A percentile compares a stretch with the other conserved stretches of the same genome.
phyloP scores from a whole-genome alignment of 257 asterid genomes.

The Nicotiana noctiflora region DNA sequence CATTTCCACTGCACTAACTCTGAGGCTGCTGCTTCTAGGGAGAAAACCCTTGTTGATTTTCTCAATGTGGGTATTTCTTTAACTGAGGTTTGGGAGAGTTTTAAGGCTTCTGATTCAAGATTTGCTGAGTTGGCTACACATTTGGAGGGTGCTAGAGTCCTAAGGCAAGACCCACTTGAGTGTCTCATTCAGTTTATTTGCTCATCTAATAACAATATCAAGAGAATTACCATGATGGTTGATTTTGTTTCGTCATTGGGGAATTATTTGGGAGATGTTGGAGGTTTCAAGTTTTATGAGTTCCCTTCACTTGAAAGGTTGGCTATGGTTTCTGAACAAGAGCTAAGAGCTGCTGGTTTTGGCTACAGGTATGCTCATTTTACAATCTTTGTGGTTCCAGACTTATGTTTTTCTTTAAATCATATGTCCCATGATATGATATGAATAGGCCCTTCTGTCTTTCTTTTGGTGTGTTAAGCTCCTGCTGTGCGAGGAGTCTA shows the following conservation, averaged over 20 bases:
- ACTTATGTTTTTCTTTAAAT: neutral
- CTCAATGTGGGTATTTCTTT: conserved; percentile 68
- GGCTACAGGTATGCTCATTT: conserved; percentile 62
- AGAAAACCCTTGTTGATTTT: conserved; percentile 50
- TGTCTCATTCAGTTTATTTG: conserved; percentile 88
- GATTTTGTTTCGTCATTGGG: conserved; percentile 76
- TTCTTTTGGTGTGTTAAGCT: no score
- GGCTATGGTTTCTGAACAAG: conserved; percentile 60
- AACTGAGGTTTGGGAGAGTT: conserved; percentile 60
- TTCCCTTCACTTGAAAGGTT: conserved; percentile 59
- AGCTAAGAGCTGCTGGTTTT: conserved; percentile 87
- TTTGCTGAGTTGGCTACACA: conserved; percentile 59
- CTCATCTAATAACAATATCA: conserved; percentile 83
- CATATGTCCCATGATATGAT: neutral
- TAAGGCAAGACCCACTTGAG: conserved; percentile 91
- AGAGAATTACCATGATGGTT: conserved; percentile 86
- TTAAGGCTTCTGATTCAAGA: conserved; percentile 64
- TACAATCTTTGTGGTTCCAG: neutral
- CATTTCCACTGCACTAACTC: conserved; percentile 36
- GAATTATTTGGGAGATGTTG: conserved; percentile 63
- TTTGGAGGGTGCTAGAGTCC: conserved; percentile 88
- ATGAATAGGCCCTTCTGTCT: neutral
- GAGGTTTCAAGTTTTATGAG: conserved; percentile 59
- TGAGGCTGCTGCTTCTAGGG: conserved; percentile 29
- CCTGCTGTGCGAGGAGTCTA: no score